Evolutionary conservation across 1,139 yeast genomes (phyloP).

Genomic region (Diutina catenulata): DNA sequence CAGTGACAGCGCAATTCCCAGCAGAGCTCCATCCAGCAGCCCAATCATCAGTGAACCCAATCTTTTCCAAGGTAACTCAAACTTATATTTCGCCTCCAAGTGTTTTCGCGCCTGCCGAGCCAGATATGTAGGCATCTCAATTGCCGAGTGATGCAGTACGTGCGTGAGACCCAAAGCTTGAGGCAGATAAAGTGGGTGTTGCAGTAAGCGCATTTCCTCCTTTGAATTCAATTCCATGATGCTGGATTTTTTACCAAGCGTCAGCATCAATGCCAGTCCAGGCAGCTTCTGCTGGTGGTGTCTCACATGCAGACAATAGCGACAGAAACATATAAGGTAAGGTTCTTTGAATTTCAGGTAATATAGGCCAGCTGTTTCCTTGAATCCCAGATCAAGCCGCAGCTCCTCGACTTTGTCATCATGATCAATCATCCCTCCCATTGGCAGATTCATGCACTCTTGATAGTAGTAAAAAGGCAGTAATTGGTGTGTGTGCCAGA

Average conservation of each 20-base stretch:
- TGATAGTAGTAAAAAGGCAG: conserved; percentile 15
- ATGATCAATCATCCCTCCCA: conserved; percentile 15
- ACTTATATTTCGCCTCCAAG: not conserved
- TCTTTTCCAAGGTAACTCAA: not conserved
- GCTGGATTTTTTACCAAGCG: not conserved
- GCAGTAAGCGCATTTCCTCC: not conserved
- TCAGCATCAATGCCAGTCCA: not conserved
- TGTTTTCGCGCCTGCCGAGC: conserved; percentile 4
- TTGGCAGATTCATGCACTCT: conserved; percentile 11
- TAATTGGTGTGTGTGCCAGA: conserved; percentile 31
- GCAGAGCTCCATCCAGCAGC: not conserved
- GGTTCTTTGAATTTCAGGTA: conserved; percentile 12
- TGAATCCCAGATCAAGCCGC: conserved; percentile 13
- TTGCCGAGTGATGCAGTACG: not conserved
- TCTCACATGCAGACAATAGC: conserved; percentile 13
- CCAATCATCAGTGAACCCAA: not conserved
- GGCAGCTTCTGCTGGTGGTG: not conserved
- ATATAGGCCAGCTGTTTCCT: conserved; percentile 14
- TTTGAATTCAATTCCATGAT: too few relatives aligned
- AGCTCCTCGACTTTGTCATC: conserved; percentile 18
- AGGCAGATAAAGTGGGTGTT: conserved; percentile 3
- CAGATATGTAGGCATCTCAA: conserved; percentile 1
- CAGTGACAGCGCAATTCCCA: too few relatives aligned
- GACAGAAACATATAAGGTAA: conserved; percentile 18
- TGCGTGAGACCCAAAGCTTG: not conserved